Evolutionary conservation across 2,329 filamentous ascomycete genomes (phyloP), one percentile per base, ranked within the genome.

Genomic region (Tolypocladium cylindrosporum): DNA sequence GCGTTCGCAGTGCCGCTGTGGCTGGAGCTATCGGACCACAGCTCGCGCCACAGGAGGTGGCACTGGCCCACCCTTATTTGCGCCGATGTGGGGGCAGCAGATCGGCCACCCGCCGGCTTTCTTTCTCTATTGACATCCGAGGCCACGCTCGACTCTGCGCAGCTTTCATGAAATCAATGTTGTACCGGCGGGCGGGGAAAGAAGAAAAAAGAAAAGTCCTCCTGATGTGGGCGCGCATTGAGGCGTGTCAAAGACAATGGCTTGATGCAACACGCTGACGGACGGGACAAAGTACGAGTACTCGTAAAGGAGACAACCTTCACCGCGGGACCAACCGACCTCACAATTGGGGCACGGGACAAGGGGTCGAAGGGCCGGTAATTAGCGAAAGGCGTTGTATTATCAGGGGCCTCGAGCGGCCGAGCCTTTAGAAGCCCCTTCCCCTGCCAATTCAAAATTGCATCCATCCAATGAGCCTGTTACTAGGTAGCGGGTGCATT

Each of bases 1-100:
- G 31, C 9, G 45, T 24, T 10, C 24, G 19, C 45, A 31, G 45
- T 8, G 16, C 27, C 48, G 48, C 34, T 58, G 63, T 65, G 64
- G 64, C 64, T 65, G 60, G 59, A 64, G 61, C 63, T 64, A 51
- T 40, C n/a, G 31, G 27, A 27, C 59, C 50, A 51, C 48, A 63
- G 62, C 64, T 65, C 61, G 58, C 62, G 64, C 64, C 63, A 65
- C 64, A 65, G 58, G 61, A 62, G 61, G 62, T 61, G 61, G 63
- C 63, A 60, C 27, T 4, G 8, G 8, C 27, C 31, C 16, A 21
- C 16, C 27, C 27, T n/a, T n/a, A 36, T 19, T 34, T 50, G 27
- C 45, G 27, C 14, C 45, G 5, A 19, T 51, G 27, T 51, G 48
- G 48, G 31, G 48, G 27, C 31, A 36, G 4, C 48, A 34, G 27